Evolutionary conservation across 768 basidiomycete species (phyloP).

Genomic region (Rhizopogon salebrosus): DNA sequence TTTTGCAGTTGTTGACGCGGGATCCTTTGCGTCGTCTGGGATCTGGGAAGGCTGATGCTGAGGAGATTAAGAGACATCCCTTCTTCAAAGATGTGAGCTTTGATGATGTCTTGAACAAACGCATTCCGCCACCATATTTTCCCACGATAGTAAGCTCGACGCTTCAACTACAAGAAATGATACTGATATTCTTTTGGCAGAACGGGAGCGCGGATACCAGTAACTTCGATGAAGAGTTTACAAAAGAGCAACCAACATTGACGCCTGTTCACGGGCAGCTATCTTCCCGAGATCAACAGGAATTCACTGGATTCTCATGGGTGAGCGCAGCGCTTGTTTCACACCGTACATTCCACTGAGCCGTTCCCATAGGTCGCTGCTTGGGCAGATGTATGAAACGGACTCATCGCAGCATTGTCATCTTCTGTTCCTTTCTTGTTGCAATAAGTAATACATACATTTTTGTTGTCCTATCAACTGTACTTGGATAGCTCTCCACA

Average conservation of each 20-base stretch:
- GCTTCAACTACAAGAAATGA: constrained; percentile 6
- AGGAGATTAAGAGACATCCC: constrained; percentile 94
- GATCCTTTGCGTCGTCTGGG: constrained; percentile 90
- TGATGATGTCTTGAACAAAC: constrained; percentile 96
- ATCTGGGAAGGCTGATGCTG: constrained; percentile 86
- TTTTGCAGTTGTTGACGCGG: constrained; percentile 75
- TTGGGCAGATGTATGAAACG: constrained; percentile 54
- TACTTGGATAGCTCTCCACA: constrained; percentile 33
- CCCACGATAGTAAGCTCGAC: constrained; percentile 75
- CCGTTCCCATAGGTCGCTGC: constrained; percentile 28
- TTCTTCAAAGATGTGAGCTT: constrained; percentile 99
- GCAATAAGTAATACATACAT: constrained; percentile 25
- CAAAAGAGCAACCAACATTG: constrained; percentile 91
- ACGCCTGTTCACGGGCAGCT: constrained; percentile 96
- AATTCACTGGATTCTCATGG: constrained; percentile 98
- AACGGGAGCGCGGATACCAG: constrained; percentile 83
- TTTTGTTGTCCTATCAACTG: constrained; percentile 26
- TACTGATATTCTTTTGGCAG: constrained; percentile 31
- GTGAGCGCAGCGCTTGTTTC: constrained; percentile 30
- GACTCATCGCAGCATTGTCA: constrained; percentile 22
- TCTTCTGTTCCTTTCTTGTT: constrained; percentile 25
- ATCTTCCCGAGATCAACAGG: constrained; percentile 84
- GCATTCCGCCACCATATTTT: constrained; percentile 96
- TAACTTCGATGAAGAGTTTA: constrained; percentile 98
- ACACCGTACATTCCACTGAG: not conserved